Base-by-base conservation (phyloP, 1,284 basidiomycete genomes). In the Pseudomicrostroma phylloplanum region DNA sequence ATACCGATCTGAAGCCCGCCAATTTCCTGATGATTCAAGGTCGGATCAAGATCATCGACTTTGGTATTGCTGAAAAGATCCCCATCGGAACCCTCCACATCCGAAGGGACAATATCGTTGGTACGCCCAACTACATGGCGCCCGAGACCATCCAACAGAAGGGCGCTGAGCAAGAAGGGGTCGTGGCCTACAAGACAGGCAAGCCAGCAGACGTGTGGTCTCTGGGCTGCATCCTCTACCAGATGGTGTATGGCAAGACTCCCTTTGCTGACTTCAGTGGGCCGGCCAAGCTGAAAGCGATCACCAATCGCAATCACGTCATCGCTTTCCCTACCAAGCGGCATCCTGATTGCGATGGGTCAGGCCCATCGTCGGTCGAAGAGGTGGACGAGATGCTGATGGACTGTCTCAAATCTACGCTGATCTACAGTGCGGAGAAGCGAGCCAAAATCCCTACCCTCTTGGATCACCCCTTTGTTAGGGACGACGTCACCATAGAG, bases 1-100 rank as follows among this genome's bases (percentile, higher is more conserved):
- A 79, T 57, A 75, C 77, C 30, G 77, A 79, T 49, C 59, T 79
- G 49, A 77, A 76, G 62, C 77, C 76, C 8, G 74, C 74, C 62
- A 84, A 83, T 79, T 85, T 97, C 49, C 83, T 99, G 15, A 83
- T 97, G 48, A 91, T 93, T 72, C 85, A 86, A 56, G 84, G 87
- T 21, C 86, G 91, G 57, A 86, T 96, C 79, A 96, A 94, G 80
- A 86, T 99, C 21, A 91, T 93, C 30, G 96, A 99, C 80, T 98
- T 98, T 81, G 96, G 96, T 11, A 96, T 92, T 19, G 92, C 91
- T 40, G 94, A 94, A 81, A 84, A 94, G 67, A 82, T 92, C 57
- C 77, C 74, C 30, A 65, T 74, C 55, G 76, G 76, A 23, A 79
- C 77, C 13, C 71, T 79, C 49, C 77, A 79, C 59, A 79, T 79